Conservation (phyloP, 768 basidiomycete genomes). For the Mycena olivaceomarginata region DNA sequence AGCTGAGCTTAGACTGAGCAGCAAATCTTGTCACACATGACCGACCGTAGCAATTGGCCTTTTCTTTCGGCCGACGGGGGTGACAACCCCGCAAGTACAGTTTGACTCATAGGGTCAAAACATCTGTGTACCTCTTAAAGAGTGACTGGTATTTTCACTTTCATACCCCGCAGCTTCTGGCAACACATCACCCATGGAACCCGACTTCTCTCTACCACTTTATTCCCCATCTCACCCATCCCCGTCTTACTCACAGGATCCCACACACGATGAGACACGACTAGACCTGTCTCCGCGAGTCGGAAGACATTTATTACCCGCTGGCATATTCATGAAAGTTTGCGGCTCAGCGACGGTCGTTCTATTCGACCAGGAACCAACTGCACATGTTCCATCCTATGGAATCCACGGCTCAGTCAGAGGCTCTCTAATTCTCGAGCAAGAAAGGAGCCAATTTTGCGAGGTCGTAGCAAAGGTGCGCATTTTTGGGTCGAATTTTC, state of each 20-base stretch:
- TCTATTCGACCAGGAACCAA: slow-evolving; percentile 33
- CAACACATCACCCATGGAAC: neutral
- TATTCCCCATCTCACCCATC: slow-evolving; percentile 31
- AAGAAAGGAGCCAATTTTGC: slow-evolving; percentile 22
- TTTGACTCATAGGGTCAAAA: neutral
- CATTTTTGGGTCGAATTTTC: neutral
- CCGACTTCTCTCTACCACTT: slow-evolving; percentile 20
- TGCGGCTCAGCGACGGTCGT: slow-evolving; percentile 38
- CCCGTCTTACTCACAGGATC: slow-evolving; percentile 38
- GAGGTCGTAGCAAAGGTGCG: slow-evolving; percentile 33
- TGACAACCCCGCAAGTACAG: too few species aligned
- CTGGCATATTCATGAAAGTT: slow-evolving; percentile 35
- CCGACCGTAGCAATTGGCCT: too few species aligned
- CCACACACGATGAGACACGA: slow-evolving; percentile 34
- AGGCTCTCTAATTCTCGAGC: slow-evolving; percentile 32
- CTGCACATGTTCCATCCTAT: slow-evolving; percentile 19
- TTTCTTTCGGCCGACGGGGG: too few species aligned
- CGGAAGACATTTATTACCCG: slow-evolving; percentile 13
- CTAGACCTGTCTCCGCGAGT: slow-evolving; percentile 30
- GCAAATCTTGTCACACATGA: too few species aligned
- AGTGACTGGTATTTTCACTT: neutral
- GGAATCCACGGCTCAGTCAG: slow-evolving; percentile 11
- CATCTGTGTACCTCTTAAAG: neutral
- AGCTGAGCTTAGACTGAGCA: too few species aligned
- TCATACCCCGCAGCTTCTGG: neutral